Base-by-base conservation (phyloP, 495 filamentous ascomycete genomes). In the Penicillium ucsense region DNA sequence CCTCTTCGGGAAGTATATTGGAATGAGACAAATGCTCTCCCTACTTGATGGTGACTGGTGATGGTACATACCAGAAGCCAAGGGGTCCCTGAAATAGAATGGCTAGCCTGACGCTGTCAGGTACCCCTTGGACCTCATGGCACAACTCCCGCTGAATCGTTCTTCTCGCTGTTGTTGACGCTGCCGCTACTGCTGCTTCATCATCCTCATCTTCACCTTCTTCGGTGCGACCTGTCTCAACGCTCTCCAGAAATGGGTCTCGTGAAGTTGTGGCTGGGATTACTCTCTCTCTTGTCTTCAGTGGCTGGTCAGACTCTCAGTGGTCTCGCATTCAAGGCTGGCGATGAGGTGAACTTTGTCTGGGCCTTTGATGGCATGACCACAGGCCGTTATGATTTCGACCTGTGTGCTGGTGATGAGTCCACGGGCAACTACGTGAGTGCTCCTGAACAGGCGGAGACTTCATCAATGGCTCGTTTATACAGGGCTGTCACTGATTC, bases 321-420 rank as follows among this genome's bases (percentile, higher is more conserved):
- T 54, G 64, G 56, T 33, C 78, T 84, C 27, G 68, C 65, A 12
- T 48, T 80, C 34, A 54, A 70, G 38, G 72, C 65, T 34, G 76
- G 75, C 12, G 55, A 65, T 61, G 61, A 73, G 8, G 67, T 87
- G 40, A 57, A 48, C 45, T 38, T 62, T 8, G n/a, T 53, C 34
- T 62, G 59, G 56, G 46, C 43, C 3, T 50, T 57, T 31, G 59
- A 60, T n/a, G 45, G 48, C 8, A 33, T 46, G 3, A 67, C 77
- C 38, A 68, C 86, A 37, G 58, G 64, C 20, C 70, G 67, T 10
- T 89, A 81, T 61, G 66, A 76, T 37, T 64, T 88, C 28, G 79
- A 76, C 51, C 71, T 87, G 3, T 84, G 76, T 53, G 76, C 81
- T 34, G 81, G 82, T 31, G 81, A 82, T 31, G 83, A 85, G 56